Evolutionary conservation across 352 stramenopile species (phyloP).

Genomic region (Aphanomyces astaci): DNA sequence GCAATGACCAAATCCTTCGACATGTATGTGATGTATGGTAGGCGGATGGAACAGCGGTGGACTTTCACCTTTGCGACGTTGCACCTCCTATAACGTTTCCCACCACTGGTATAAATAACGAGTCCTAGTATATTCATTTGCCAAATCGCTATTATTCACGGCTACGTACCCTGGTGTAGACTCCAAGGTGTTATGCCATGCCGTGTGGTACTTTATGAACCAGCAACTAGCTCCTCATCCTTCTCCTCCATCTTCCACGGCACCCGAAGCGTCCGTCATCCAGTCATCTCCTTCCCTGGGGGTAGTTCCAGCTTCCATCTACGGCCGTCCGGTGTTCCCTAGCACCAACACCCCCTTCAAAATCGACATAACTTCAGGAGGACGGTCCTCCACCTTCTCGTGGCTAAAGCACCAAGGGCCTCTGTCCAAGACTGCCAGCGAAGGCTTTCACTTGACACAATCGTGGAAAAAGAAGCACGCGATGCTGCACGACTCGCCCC

Average conservation of each 20-base stretch:
- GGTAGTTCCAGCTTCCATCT: constrained; percentile 9
- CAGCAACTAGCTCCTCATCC: no score
- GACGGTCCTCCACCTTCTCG: background rate
- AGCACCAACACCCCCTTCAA: no score
- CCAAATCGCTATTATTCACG: background rate
- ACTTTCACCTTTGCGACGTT: constrained; percentile 24
- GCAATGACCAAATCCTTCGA: no score
- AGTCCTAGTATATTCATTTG: no score
- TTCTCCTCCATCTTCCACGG: no score
- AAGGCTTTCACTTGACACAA: constrained; percentile 46
- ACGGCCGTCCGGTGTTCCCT: background rate
- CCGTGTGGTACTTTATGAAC: constrained; percentile 29
- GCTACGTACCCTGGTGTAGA: constrained; percentile 5
- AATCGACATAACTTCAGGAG: no score
- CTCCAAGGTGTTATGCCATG: constrained; percentile 34
- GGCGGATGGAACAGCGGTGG: background rate
- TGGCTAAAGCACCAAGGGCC: constrained; percentile 37
- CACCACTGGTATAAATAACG: background rate
- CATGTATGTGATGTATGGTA: no score
- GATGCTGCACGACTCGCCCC: constrained; percentile 48
- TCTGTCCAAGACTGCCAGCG: constrained; percentile 39
- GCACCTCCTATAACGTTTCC: constrained; percentile 42
- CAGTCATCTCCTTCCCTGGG: no score
- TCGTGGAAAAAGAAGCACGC: constrained; percentile 48
- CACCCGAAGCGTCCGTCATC: no score